Percentiles rank a stretch among this genome's conserved stretches.
Evolutionary conservation across 2,329 filamentous ascomycete species (phyloP).

Genomic region (Aspergillus flavus): DNA sequence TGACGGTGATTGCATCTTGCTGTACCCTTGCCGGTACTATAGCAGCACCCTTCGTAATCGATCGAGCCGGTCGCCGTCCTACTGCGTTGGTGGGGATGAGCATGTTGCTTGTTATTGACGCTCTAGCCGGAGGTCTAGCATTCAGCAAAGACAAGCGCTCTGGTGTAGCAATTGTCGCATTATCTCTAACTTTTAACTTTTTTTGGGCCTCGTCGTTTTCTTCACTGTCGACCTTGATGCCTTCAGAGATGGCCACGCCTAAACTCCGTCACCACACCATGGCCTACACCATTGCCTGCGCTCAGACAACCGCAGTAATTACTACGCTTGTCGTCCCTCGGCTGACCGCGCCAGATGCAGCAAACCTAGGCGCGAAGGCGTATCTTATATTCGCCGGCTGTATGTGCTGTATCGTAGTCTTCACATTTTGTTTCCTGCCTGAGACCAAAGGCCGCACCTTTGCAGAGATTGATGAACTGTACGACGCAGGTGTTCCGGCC

Average conservation of each 20-base stretch:
- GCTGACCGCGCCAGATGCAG: conserved; percentile 37
- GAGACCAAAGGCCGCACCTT: conserved; percentile 36
- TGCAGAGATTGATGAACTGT: conserved; percentile 40
- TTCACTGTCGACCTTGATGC: conserved; percentile 37
- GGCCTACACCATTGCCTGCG: conserved; percentile 40
- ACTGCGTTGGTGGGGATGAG: conserved; percentile 39
- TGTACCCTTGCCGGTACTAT: conserved; percentile 41
- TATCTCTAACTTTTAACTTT: conserved; percentile 42
- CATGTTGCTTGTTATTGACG: conserved; percentile 37
- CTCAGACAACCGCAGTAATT: conserved; percentile 41
- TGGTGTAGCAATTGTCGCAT: conserved; percentile 32
- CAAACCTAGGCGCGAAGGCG: conserved; percentile 36
- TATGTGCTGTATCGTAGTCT: conserved; percentile 33
- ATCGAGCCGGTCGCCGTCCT: conserved; percentile 38
- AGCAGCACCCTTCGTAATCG: conserved; percentile 38
- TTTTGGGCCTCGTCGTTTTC: conserved; percentile 42
- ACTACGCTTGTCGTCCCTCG: conserved; percentile 43
- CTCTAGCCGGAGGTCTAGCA: conserved; percentile 37
- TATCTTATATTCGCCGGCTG: conserved; percentile 39
- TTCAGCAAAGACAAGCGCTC: conserved; percentile 28
- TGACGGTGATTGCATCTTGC: conserved; percentile 41
- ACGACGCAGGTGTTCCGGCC: conserved; percentile 33
- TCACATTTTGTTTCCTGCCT: conserved; percentile 33
- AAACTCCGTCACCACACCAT: conserved; percentile 42
- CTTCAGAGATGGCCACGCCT: conserved; percentile 40